phyloP scores from a whole-genome alignment of 2,329 filamentous ascomycete genomes.

The Pyrenophora teres region DNA sequence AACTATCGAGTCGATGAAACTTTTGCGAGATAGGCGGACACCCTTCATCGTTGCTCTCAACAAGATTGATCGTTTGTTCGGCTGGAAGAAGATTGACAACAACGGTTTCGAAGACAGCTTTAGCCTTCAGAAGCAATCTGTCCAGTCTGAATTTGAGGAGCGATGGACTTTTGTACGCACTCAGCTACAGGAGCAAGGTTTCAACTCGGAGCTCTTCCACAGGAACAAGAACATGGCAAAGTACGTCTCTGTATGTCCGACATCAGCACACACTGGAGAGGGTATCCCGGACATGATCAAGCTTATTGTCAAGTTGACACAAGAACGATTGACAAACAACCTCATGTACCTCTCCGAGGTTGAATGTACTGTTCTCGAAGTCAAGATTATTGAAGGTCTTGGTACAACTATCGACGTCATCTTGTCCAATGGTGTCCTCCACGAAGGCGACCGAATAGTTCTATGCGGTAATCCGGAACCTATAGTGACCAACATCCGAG shows the following conservation, averaged over 20 bases:
- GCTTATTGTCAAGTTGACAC: conserved; percentile 86
- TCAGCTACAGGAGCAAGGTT: conserved; percentile 92
- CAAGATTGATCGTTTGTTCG: conserved; percentile 99
- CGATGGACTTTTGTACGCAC: conserved; percentile 89
- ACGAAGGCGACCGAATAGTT: conserved; percentile 92
- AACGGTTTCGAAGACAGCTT: conserved; percentile 97
- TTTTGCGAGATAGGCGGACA: conserved; percentile 90
- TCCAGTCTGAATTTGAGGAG: conserved; percentile 92
- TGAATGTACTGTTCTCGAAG: conserved; percentile 95
- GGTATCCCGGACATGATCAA: conserved; percentile 99
- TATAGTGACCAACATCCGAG: conserved; percentile 93
- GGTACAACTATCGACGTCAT: conserved; percentile 99
- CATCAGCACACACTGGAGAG: conserved; percentile 97
- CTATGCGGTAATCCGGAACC: conserved; percentile 96
- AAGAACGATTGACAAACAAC: conserved; percentile 95
- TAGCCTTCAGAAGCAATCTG: conserved; percentile 85
- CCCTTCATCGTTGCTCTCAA: conserved; percentile 98
- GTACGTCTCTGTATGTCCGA: conserved; percentile 94
- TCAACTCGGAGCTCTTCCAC: conserved; percentile 96
- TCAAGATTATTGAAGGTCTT: conserved; percentile 98
- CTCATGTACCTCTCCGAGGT: conserved; percentile 99
- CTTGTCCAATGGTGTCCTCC: conserved; percentile 90
- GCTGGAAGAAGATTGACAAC: conserved; percentile 98
- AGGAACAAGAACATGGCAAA: conserved; percentile 98
- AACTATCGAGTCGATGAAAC: conserved; percentile 94